Evolutionary conservation across 306 rosid species (phyloP).

Genomic region (Begonia masoniana): DNA sequence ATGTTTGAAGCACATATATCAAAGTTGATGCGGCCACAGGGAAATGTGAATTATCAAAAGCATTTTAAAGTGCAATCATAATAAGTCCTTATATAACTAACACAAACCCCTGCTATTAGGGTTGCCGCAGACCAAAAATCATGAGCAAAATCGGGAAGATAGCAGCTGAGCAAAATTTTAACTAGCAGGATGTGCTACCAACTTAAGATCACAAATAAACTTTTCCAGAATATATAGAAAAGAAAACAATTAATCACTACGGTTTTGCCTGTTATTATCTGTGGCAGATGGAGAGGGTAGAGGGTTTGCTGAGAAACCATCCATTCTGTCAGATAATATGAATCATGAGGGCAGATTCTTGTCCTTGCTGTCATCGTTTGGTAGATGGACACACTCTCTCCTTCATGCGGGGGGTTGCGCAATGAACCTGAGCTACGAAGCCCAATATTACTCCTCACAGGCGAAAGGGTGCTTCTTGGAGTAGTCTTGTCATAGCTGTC

Average conservation of each 20-base stretch:
- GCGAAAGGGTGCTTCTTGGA: slow-evolving; percentile 30
- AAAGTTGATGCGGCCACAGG: no score
- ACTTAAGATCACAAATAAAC: slow-evolving; percentile 9
- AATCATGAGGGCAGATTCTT: slow-evolving; percentile 48
- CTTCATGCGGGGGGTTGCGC: slow-evolving; percentile 47
- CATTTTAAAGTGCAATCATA: no score
- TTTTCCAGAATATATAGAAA: slow-evolving; percentile 1
- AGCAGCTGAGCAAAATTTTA: slow-evolving; percentile 3
- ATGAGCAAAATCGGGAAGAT: no score
- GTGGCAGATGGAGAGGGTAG: slow-evolving; percentile 57
- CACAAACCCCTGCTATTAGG: no score
- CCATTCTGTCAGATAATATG: slow-evolving; percentile 53
- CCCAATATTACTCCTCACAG: slow-evolving; percentile 42
- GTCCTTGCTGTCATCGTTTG: slow-evolving; percentile 44
- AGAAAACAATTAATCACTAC: slow-evolving; percentile 30
- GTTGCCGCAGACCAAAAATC: no score
- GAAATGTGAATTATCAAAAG: no score
- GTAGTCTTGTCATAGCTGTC: slow-evolving; percentile 21
- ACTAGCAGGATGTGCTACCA: slow-evolving; percentile 2
- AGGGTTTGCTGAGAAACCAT: slow-evolving; percentile 43
- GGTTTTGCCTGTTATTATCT: slow-evolving; percentile 96
- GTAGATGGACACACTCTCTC: slow-evolving; percentile 45
- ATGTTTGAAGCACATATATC: no score
- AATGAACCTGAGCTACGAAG: slow-evolving; percentile 53
- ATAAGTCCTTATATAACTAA: no score